These are phyloP conservation scores for Corchorus capsularis DNA, from an alignment of 345 rosid genomes.

Conservation along the genomic window DNA sequence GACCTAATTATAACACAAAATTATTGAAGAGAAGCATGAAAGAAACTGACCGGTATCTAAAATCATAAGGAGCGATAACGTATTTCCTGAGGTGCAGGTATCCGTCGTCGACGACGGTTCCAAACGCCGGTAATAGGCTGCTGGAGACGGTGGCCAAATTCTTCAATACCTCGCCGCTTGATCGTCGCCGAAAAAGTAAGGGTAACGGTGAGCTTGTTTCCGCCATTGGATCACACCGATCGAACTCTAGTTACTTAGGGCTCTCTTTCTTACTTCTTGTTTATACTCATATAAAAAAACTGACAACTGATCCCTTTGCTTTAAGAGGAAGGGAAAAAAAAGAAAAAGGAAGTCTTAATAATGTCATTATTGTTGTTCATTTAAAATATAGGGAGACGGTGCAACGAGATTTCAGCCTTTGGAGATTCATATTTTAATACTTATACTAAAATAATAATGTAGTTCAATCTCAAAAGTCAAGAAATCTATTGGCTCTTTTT, in stretches of 20 bases:
- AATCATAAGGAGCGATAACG: slow-evolving; percentile 77
- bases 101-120: slow-evolving; percentile 60
- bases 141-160: slow-evolving; percentile 77
- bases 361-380: not conserved
- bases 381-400: not conserved
- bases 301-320: not conserved
- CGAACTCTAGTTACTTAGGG: not conserved
- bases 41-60: slow-evolving; percentile 71
- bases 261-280: not conserved
- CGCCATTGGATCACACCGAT: slow-evolving; percentile 10
- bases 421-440: not conserved
- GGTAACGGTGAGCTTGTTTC: slow-evolving; percentile 48
- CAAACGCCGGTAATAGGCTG: slow-evolving; percentile 87
- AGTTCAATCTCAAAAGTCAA: too few relatives aligned
- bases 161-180: slow-evolving; percentile 54
- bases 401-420: not conserved
- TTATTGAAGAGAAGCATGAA: not conserved
- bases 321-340: not conserved
- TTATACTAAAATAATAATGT: too few relatives aligned
- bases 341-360: not conserved
- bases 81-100: slow-evolving; percentile 46
- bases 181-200: slow-evolving; percentile 51
- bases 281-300: not conserved
- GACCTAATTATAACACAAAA: too few relatives aligned
- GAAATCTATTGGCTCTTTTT: too few relatives aligned